A percentile compares a stretch with the other conserved stretches of the same genome.
These are phyloP conservation scores for Taphrina populina DNA, from an alignment of 1,139 yeast species.

Conservation along the genomic window DNA sequence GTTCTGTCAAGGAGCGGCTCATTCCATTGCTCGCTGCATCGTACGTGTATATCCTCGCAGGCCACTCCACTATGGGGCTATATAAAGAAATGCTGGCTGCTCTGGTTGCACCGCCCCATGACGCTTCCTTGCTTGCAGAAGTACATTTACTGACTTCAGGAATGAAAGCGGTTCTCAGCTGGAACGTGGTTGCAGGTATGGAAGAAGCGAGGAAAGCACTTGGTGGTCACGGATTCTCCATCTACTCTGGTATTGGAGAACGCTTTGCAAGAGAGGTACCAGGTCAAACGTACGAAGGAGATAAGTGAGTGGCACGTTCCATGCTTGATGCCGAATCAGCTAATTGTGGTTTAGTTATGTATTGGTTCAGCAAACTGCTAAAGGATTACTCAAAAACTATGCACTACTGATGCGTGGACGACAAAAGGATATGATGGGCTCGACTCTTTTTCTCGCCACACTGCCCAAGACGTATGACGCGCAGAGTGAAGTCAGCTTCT, in stretches of 20 bases:
- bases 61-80: constrained; percentile 16
- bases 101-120: constrained; percentile 27
- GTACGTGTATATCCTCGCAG: constrained; percentile 25
- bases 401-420: neutral
- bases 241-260: constrained; percentile 30
- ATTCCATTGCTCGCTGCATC: constrained; percentile 26
- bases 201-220: constrained; percentile 30
- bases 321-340: neutral
- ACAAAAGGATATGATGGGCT: neutral
- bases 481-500: constrained; percentile 1
- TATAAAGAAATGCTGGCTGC: constrained; percentile 23
- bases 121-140: constrained; percentile 31
- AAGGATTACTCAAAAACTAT: constrained; percentile 20
- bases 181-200: constrained; percentile 28
- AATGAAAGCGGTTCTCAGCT: constrained; percentile 26
- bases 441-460: constrained; percentile 17
- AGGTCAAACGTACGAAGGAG: constrained; percentile 33
- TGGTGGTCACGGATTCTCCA: constrained; percentile 34
- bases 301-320: constrained; percentile 7
- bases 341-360: constrained; percentile 15
- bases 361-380: constrained; percentile 32
- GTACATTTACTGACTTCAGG: constrained; percentile 29
- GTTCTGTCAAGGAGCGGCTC: constrained; percentile 23
- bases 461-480: neutral
- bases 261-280: constrained; percentile 31